A percentile compares a stretch with the other conserved stretches of the same genome.
phyloP scores from a whole-genome alignment of 306 rosid species.

The Sicyos edulis region DNA sequence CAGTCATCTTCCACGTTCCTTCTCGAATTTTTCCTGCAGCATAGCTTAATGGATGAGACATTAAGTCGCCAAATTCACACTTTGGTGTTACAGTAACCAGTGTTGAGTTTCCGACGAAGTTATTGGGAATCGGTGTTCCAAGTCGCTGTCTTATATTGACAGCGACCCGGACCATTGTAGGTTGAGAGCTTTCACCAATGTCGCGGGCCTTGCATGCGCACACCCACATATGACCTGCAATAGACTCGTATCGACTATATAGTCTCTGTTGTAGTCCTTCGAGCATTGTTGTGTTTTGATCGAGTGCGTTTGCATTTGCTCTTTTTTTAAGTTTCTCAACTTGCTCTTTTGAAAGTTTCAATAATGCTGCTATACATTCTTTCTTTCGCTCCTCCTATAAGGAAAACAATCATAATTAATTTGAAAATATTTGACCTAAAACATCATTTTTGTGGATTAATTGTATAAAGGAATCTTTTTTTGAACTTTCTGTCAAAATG shows the following conservation, averaged over 20 bases:
- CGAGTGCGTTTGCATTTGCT: conserved; percentile 28
- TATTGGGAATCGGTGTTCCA: conserved; percentile 38
- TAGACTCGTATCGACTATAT: conserved; percentile 29
- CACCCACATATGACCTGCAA: conserved; percentile 53
- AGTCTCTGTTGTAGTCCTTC: neutral
- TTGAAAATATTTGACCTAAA: too few relatives aligned
- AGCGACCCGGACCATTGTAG: conserved; percentile 30
- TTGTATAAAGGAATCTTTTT: too few relatives aligned
- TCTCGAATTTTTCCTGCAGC: conserved; percentile 46
- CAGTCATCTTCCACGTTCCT: conserved; percentile 41
- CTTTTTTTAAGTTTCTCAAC: conserved; percentile 34
- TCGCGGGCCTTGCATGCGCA: conserved; percentile 48
- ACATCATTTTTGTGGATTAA: too few relatives aligned
- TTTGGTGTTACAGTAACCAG: conserved; percentile 37
- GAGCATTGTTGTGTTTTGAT: too few relatives aligned
- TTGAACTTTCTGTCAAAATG: too few relatives aligned
- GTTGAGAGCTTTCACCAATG: conserved; percentile 30
- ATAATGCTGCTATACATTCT: conserved; percentile 27
- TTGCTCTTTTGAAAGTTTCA: conserved; percentile 38
- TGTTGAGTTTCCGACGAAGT: conserved; percentile 50
- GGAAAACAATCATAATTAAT: too few relatives aligned
- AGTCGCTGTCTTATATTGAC: conserved; percentile 43
- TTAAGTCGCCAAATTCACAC: conserved; percentile 37
- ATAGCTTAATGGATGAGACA: conserved; percentile 37
- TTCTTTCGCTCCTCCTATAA: conserved; percentile 48